A percentile compares a stretch with the other conserved stretches of the same genome.
phyloP scores from a whole-genome alignment of 768 basidiomycete genomes.

The Neoboletus magnificus region DNA sequence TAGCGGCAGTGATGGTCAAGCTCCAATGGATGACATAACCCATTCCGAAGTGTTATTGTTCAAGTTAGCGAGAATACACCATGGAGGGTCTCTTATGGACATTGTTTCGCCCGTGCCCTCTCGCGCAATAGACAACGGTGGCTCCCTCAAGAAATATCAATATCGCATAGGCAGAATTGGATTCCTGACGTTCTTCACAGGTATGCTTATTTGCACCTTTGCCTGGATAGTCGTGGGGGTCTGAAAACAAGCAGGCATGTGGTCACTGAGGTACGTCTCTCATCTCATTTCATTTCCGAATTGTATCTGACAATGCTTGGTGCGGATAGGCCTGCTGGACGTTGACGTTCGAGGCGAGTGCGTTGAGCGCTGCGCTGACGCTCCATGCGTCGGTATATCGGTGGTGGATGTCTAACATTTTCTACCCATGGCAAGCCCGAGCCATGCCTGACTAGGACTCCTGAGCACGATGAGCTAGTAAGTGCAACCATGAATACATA shows the following conservation, averaged over 20 bases:
- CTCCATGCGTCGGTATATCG: slow-evolving; percentile 44
- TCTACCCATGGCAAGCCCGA: too few species aligned
- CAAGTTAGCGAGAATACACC: too few species aligned
- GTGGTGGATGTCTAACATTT: slow-evolving; percentile 40
- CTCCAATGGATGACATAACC: too few species aligned
- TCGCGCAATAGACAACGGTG: slow-evolving; percentile 34
- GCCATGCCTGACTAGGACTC: too few species aligned
- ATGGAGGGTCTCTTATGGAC: slow-evolving; percentile 76
- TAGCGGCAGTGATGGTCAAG: too few species aligned
- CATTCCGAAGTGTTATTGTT: too few species aligned
- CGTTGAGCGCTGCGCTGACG: slow-evolving; percentile 42
- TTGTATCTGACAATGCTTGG: not conserved
- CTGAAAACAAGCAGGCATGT: slow-evolving; percentile 49
- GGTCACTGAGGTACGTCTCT: slow-evolving; percentile 60
- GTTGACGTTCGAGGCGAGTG: slow-evolving; percentile 57
- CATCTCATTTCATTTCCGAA: not conserved
- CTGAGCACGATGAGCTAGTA: too few species aligned
- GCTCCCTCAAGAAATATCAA: slow-evolving; percentile 37
- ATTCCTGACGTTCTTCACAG: slow-evolving; percentile 52
- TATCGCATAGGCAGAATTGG: slow-evolving; percentile 58
- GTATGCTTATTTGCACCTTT: slow-evolving; percentile 50
- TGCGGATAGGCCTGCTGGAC: slow-evolving; percentile 61
- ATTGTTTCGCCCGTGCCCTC: slow-evolving; percentile 61
- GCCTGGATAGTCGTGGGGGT: slow-evolving; percentile 52
- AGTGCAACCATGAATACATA: too few species aligned